Evolutionary conservation across 108 stramenopile genomes (phyloP).

Genomic region (Fistulifera pelliculosa): DNA sequence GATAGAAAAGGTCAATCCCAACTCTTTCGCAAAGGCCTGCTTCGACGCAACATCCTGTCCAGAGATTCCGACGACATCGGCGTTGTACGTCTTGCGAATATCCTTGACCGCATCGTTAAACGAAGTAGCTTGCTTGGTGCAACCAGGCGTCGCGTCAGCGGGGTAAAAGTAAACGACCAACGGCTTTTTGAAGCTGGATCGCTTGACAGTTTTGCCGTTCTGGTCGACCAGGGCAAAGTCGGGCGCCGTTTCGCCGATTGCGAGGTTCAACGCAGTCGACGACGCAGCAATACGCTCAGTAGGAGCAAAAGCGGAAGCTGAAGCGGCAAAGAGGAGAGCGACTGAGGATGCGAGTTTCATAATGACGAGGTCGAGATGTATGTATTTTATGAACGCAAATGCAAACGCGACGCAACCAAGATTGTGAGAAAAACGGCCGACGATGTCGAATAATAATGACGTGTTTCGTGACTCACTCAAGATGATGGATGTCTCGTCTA

Average conservation of each 20-base stretch:
- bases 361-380: too few relatives aligned
- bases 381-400: too few relatives aligned
- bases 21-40: conserved; percentile 63
- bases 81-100: conserved; percentile 66
- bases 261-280: conserved; percentile 37
- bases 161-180: conserved; percentile 81
- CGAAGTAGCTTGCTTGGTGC: conserved; percentile 62
- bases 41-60: conserved; percentile 73
- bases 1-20: conserved; percentile 66
- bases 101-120: conserved; percentile 56
- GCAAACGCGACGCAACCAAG: too few relatives aligned
- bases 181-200: conserved; percentile 68
- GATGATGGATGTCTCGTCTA: too few relatives aligned
- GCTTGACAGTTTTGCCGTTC: conserved; percentile 68
- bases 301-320: conserved; percentile 55
- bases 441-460: too few relatives aligned
- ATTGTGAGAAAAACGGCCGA: too few relatives aligned
- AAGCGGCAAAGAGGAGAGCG: conserved; percentile 17
- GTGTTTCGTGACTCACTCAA: too few relatives aligned
- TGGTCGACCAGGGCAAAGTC: conserved; percentile 69
- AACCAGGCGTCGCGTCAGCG: conserved; percentile 69
- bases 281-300: conserved; percentile 4
- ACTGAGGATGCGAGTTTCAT: conserved; percentile 20
- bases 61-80: conserved; percentile 72
- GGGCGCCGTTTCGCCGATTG: conserved; percentile 69